Conservation (phyloP, 768 basidiomycete species). For the Tulasnella sp. region DNA sequence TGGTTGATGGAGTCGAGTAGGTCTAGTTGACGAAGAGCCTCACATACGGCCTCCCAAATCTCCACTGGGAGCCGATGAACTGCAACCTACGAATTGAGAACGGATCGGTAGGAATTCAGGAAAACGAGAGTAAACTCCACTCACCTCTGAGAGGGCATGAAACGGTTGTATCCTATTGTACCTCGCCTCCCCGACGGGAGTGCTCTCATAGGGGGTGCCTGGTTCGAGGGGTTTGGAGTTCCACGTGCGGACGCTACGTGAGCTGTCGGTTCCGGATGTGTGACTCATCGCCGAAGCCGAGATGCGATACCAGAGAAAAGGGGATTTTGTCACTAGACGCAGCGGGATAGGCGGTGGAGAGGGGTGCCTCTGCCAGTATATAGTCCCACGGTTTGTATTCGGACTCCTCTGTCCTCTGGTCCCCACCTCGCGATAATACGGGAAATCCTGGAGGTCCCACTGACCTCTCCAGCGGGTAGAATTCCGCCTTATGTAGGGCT, state of each 20-base stretch:
- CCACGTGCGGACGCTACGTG: not conserved
- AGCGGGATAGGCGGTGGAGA: no score
- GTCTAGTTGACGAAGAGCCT: not conserved
- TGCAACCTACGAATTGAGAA: not conserved
- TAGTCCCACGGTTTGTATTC: no score
- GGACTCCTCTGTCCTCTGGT: no score
- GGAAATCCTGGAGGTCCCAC: no score
- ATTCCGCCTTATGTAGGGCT: no score
- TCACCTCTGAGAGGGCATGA: not conserved
- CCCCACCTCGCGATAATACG: no score
- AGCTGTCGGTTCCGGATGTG: not conserved
- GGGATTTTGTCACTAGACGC: no score
- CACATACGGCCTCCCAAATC: not conserved
- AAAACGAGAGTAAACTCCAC: no score
- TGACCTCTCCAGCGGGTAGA: no score
- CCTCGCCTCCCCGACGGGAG: not conserved
- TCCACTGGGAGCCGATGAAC: not conserved
- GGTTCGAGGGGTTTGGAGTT: not conserved
- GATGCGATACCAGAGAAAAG: no score
- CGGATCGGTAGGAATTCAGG: not conserved
- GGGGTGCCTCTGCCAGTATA: no score
- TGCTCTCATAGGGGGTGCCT: not conserved
- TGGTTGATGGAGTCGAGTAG: not conserved
- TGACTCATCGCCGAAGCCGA: not conserved
- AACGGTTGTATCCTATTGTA: not conserved